A percentile compares a stretch with the other conserved stretches of the same genome.
phyloP scores from a whole-genome alignment of 768 basidiomycete genomes.

The Boletales sp. region DNA sequence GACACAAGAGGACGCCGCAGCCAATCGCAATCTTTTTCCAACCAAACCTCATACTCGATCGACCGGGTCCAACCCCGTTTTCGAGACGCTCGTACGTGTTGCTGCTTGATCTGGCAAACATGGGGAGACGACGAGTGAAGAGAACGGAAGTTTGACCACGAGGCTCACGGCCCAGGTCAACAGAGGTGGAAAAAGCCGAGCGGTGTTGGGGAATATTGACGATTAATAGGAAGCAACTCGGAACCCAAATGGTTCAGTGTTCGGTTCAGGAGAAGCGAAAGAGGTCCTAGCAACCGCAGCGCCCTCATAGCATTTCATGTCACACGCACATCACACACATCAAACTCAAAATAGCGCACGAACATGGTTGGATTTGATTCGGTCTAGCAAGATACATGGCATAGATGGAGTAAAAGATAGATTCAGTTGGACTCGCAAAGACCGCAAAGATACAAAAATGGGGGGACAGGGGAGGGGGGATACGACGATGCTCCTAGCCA shows the following conservation, averaged over 20 bases:
- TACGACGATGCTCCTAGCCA: constrained; percentile 57
- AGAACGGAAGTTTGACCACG: constrained; percentile 17
- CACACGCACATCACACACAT: no score
- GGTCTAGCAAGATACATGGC: constrained; percentile 4
- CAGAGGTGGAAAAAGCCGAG: constrained; percentile 28
- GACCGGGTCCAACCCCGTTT: constrained; percentile 52
- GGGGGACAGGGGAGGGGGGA: constrained; percentile 25
- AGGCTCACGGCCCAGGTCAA: constrained; percentile 23
- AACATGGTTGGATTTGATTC: not conserved
- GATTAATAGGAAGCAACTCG: no score
- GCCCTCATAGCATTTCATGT: no score
- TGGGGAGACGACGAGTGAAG: constrained; percentile 9
- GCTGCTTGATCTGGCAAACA: constrained; percentile 28
- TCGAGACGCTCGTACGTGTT: constrained; percentile 59
- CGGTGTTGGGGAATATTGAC: constrained; percentile 20
- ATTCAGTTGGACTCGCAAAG: not conserved
- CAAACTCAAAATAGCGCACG: not conserved
- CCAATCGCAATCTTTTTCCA: constrained; percentile 72
- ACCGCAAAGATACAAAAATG: not conserved
- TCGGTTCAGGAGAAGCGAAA: no score
- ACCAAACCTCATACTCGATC: constrained; percentile 32
- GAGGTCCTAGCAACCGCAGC: no score
- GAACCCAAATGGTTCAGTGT: no score
- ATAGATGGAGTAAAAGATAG: constrained; percentile 5
- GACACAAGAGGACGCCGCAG: constrained; percentile 49